Evolutionary conservation across 768 basidiomycete species (phyloP).

Genomic region (Kwoniella botswanensis): DNA sequence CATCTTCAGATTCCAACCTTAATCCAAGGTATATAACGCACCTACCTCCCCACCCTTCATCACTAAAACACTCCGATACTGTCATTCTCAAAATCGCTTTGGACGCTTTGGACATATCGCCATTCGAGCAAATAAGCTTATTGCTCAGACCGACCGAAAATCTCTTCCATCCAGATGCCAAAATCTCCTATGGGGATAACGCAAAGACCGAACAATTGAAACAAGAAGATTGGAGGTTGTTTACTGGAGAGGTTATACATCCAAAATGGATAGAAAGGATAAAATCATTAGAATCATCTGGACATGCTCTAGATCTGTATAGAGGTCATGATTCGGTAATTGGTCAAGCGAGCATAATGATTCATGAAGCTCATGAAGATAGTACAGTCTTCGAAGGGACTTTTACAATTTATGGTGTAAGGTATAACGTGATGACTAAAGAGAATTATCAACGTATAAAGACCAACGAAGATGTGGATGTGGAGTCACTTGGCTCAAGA

Average conservation of each 20-base stretch:
- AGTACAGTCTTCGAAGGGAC: conserved; percentile 73
- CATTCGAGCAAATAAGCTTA: conserved; percentile 67
- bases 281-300: conserved; percentile 32
- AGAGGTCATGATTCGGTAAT: conserved; percentile 57
- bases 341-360: conserved; percentile 79
- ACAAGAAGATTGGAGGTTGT: conserved; percentile 61
- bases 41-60: conserved; percentile 59
- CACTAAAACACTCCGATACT: conserved; percentile 71
- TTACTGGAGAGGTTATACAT: conserved; percentile 75
- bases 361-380: conserved; percentile 65
- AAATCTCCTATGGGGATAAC: conserved; percentile 62
- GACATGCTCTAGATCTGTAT: conserved; percentile 41
- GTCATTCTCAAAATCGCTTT: conserved; percentile 68
- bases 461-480: conserved; percentile 59
- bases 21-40: conserved; percentile 58
- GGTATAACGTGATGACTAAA: conserved; percentile 72
- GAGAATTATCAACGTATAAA: conserved; percentile 73
- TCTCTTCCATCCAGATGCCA: conserved; percentile 77
- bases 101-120: conserved; percentile 62
- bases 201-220: conserved; percentile 5
- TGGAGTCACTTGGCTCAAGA: conserved; percentile 58
- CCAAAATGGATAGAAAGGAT: conserved; percentile 61
- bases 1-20: conserved; percentile 28
- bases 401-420: conserved; percentile 71
- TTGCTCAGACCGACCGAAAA: conserved; percentile 78